Conservation (phyloP, 768 basidiomycete genomes). For the Flagelloscypha sp. region DNA sequence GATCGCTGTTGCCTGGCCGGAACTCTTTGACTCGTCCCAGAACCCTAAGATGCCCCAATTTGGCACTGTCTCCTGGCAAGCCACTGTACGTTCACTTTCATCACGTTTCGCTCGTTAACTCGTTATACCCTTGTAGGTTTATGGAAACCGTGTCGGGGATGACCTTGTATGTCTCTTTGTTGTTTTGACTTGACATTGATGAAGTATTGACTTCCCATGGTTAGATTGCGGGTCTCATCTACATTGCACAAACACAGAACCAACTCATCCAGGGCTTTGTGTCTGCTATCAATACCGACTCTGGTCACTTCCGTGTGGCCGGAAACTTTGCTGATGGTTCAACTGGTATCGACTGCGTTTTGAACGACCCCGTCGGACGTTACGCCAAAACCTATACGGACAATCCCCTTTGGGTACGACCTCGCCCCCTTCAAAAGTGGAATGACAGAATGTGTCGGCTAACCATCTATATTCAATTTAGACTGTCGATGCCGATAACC, state of each 20-base stretch:
- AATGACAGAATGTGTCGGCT: no score
- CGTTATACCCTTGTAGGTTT: no score
- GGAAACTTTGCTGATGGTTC: no score
- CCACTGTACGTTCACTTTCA: not conserved
- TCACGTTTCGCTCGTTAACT: no score
- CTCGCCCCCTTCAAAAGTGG: no score
- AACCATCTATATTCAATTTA: no score
- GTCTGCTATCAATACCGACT: conserved; percentile 1
- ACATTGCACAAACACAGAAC: conserved; percentile 1
- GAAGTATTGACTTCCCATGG: no score
- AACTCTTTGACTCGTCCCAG: not conserved
- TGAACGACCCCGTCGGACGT: conserved; percentile 7
- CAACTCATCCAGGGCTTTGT: conserved; percentile 6
- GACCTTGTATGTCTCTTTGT: no score
- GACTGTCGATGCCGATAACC: conserved; percentile 7
- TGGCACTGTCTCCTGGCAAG: conserved; percentile 7
- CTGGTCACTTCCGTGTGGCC: conserved; percentile 2
- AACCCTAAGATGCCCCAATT: conserved; percentile 4
- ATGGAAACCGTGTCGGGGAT: conserved; percentile 3
- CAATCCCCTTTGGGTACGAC: conserved; percentile 8
- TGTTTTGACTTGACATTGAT: no score
- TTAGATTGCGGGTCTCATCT: conserved; percentile 7
- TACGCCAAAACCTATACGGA: conserved; percentile 1
- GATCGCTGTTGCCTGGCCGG: conserved; percentile 4
- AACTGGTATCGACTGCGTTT: not conserved